These are phyloP conservation scores for Aspergillus hancockii DNA, from an alignment of 495 filamentous ascomycete genomes.

Conservation along the genomic window DNA sequence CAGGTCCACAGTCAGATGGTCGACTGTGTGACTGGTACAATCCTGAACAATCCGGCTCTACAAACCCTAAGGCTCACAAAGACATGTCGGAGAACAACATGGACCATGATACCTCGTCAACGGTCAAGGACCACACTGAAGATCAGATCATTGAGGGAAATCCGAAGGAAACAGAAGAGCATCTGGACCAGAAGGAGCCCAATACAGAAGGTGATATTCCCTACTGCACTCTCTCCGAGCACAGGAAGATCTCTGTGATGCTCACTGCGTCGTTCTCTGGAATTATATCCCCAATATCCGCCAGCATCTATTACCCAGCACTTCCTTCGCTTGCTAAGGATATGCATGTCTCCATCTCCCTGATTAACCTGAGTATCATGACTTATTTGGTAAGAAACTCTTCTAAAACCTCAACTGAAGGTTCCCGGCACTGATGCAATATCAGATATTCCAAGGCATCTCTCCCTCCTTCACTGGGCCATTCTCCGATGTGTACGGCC, in stretches of 20 bases:
- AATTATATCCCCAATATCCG: slow-evolving; percentile 41
- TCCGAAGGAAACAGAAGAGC: neutral
- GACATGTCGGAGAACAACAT: too few relatives aligned
- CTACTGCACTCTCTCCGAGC: slow-evolving; percentile 29
- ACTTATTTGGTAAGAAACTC: slow-evolving; percentile 45
- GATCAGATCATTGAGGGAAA: neutral
- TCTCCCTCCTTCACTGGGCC: slow-evolving; percentile 48
- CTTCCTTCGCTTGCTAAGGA: slow-evolving; percentile 35
- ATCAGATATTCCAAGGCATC: slow-evolving; percentile 51
- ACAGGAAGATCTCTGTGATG: slow-evolving; percentile 29
- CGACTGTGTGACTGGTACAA: too few relatives aligned
- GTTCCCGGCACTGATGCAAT: neutral
- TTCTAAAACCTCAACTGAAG: neutral
- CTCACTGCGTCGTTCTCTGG: slow-evolving; percentile 15
- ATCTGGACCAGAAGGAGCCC: neutral
- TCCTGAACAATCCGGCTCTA: too few relatives aligned
- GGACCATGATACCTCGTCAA: neutral
- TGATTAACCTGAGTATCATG: slow-evolving; percentile 50
- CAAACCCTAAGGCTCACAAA: too few relatives aligned
- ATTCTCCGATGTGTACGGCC: slow-evolving; percentile 49
- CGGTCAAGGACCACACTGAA: neutral
- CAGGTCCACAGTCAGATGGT: too few relatives aligned
- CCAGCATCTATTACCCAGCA: slow-evolving; percentile 47
- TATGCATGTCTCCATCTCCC: slow-evolving; percentile 35
- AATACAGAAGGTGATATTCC: slow-evolving; percentile 12